A percentile compares a stretch with the other conserved stretches of the same genome.
Conservation (phyloP, 2,329 filamentous ascomycete species). For the Diaporthe australafricana region DNA sequence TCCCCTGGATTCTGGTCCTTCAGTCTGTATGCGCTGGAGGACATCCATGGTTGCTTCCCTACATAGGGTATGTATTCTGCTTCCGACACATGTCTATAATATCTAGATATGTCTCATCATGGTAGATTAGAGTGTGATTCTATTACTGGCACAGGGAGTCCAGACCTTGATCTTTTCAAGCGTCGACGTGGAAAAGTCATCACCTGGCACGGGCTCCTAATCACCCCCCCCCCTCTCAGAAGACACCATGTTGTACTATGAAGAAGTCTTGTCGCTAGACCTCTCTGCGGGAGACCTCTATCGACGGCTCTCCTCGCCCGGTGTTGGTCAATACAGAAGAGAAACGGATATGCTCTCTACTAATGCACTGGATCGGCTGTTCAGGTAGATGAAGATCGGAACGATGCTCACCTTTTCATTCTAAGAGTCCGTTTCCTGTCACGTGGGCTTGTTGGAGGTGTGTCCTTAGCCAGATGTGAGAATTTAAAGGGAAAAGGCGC, state of each 20-base stretch:
- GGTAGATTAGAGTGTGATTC: constrained; percentile 7
- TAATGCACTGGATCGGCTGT: neutral
- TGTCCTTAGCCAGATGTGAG: constrained; percentile 22
- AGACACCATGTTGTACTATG: constrained; percentile 18
- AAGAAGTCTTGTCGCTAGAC: constrained; percentile 11
- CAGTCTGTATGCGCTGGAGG: no score
- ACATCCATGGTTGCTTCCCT: no score
- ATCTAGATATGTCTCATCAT: neutral
- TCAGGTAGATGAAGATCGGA: constrained; percentile 16
- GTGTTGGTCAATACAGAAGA: constrained; percentile 4
- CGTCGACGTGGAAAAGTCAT: constrained; percentile 3
- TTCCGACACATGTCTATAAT: neutral
- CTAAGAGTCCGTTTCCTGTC: neutral
- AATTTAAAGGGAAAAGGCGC: neutral
- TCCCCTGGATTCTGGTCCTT: neutral
- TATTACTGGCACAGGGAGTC: constrained; percentile 10
- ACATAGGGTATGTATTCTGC: no score
- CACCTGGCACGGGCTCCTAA: constrained; percentile 10
- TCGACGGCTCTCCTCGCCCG: neutral
- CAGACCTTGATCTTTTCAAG: constrained; percentile 3
- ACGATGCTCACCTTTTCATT: neutral
- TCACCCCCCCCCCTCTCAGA: constrained; percentile 3
- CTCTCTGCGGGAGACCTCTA: neutral
- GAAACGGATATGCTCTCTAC: neutral
- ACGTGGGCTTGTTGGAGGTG: constrained; percentile 6